A percentile compares a stretch with the other conserved stretches of the same genome.
These are phyloP conservation scores for Linnemannia elongata DNA, from an alignment of 192 early-diverging fungal genomes.

Conservation along the genomic window DNA sequence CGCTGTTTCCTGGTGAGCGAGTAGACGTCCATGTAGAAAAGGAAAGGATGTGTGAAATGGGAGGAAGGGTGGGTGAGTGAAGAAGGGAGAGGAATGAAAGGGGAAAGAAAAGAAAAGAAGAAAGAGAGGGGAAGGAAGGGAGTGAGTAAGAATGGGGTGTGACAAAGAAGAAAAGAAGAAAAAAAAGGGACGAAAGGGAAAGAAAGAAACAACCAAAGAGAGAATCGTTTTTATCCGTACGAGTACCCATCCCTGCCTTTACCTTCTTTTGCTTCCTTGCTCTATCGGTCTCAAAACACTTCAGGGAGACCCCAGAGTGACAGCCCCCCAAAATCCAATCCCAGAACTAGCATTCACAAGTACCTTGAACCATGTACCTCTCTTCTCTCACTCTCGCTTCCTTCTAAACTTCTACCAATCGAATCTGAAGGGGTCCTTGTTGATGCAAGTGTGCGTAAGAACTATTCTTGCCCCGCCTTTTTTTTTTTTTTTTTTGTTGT, in stretches of 20 bases:
- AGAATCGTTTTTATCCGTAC: too few relatives aligned
- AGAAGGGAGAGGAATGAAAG: neutral
- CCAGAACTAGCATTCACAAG: too few relatives aligned
- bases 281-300: too few relatives aligned
- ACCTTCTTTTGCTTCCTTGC: neutral
- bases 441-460: too few relatives aligned
- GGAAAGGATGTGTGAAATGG: neutral
- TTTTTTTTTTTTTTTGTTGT: too few relatives aligned
- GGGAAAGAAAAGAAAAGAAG: neutral
- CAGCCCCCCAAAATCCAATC: too few relatives aligned
- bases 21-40: constrained; percentile 51
- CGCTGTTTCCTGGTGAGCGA: constrained; percentile 53
- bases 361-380: too few relatives aligned
- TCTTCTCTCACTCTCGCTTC: too few relatives aligned
- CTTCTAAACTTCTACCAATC: too few relatives aligned
- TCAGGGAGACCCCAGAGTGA: too few relatives aligned
- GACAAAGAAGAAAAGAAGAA: neutral
- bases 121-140: neutral
- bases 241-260: neutral
- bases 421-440: too few relatives aligned
- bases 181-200: neutral
- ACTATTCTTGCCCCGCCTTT: too few relatives aligned
- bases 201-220: neutral
- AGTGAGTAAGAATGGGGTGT: neutral
- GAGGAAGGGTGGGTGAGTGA: neutral